A percentile compares a stretch with the other conserved stretches of the same genome.
phyloP scores from a whole-genome alignment of 1,139 yeast species.

The Geotrichum histeridarum region DNA sequence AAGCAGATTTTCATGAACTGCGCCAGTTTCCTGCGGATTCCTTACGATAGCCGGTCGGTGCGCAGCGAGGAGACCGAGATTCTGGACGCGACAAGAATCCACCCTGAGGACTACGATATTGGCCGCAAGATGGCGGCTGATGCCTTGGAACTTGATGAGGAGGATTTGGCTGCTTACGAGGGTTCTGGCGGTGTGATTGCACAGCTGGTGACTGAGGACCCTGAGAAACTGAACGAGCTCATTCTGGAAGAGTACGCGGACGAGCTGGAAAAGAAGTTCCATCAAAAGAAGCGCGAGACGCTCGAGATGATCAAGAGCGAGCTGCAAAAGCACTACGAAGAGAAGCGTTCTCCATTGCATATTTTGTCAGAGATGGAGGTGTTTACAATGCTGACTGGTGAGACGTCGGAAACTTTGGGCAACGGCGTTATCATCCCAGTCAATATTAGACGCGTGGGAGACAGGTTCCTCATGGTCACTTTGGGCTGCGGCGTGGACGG shows the following conservation, averaged over 20 bases:
- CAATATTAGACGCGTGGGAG: conserved; percentile 50
- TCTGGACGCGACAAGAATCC: conserved; percentile 91
- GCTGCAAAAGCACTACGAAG: conserved; percentile 80
- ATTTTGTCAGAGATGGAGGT: conserved; percentile 64
- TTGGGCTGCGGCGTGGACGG: conserved; percentile 79
- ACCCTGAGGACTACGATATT: conserved; percentile 93
- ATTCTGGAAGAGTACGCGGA: conserved; percentile 91
- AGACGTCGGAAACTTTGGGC: conserved; percentile 61
- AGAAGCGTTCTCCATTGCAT: conserved; percentile 69
- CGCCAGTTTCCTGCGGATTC: conserved; percentile 82
- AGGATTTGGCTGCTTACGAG: conserved; percentile 77
- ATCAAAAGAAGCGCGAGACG: conserved; percentile 74
- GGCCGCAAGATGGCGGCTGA: conserved; percentile 98
- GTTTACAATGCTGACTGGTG: conserved; percentile 88
- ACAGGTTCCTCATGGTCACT: conserved; percentile 49
- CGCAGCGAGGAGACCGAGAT: conserved; percentile 66
- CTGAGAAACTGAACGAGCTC: conserved; percentile 80
- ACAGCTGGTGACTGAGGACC: conserved; percentile 73
- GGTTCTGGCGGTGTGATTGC: conserved; percentile 77
- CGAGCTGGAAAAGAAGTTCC: conserved; percentile 72
- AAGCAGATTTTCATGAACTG: conserved; percentile 84
- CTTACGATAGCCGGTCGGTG: conserved; percentile 50
- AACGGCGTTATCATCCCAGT: conserved; percentile 78
- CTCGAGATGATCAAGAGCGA: conserved; percentile 85
- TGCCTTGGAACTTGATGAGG: conserved; percentile 93